Evolutionary conservation across 208 protist species (phyloP).

Genomic region (Trypanosoma theileri): DNA sequence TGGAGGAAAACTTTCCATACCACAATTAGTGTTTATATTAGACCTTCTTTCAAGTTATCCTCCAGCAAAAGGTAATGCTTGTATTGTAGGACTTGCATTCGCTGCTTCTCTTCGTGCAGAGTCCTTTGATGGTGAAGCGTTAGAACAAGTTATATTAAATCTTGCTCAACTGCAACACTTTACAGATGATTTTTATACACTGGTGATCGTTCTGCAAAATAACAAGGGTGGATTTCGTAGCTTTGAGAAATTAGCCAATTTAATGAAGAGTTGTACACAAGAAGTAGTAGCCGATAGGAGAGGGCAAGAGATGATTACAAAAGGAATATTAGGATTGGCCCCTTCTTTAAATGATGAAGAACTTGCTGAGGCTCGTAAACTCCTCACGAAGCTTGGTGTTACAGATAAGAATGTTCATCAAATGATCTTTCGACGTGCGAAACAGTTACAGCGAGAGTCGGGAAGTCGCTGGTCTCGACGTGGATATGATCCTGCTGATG

Average conservation of each 20-base stretch:
- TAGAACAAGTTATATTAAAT: slow-evolving; percentile 63
- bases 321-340: slow-evolving; percentile 44
- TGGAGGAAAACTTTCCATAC: slow-evolving; percentile 55
- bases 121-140: slow-evolving; percentile 47
- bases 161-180: slow-evolving; percentile 63
- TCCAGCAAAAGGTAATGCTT: slow-evolving; percentile 60
- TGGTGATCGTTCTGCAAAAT: slow-evolving; percentile 45
- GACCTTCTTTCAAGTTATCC: slow-evolving; percentile 81
- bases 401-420: slow-evolving; percentile 42
- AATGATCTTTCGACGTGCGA: slow-evolving; percentile 36
- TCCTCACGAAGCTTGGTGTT: slow-evolving; percentile 37
- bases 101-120: slow-evolving; percentile 54
- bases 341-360: slow-evolving; percentile 64
- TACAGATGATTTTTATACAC: slow-evolving; percentile 79
- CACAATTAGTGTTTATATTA: slow-evolving; percentile 53
- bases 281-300: slow-evolving; percentile 39
- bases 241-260: slow-evolving; percentile 32
- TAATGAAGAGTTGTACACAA: slow-evolving; percentile 46
- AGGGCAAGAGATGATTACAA: slow-evolving; percentile 44
- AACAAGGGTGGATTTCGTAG: slow-evolving; percentile 68
- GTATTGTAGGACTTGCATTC: slow-evolving; percentile 71
- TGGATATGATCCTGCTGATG: slow-evolving; percentile 21
- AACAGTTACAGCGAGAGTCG: slow-evolving; percentile 36
- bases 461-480: slow-evolving; percentile 23
- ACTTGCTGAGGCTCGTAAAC: slow-evolving; percentile 35